Evolutionary conservation across 2,329 filamentous ascomycete species (phyloP).

Genomic region (Alternaria tenuissima): DNA sequence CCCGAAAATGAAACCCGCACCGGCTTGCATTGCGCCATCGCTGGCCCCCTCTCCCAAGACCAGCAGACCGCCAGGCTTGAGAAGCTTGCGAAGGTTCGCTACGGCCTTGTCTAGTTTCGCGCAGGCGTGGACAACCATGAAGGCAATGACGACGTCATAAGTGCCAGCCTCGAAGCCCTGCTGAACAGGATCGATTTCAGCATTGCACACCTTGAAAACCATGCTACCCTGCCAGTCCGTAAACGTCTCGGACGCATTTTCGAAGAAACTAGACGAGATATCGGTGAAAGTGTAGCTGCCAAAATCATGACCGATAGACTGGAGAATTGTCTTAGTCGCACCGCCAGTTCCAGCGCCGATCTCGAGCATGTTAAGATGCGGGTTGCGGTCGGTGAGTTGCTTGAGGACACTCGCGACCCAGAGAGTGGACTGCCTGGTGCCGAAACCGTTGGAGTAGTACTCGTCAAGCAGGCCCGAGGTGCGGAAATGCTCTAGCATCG

Average conservation of each 20-base stretch:
- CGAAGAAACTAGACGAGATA: conserved; percentile 7
- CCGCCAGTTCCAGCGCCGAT: conserved; percentile 1
- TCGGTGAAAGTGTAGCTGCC: conserved; percentile 30
- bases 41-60: conserved; percentile 38
- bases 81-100: conserved; percentile 20
- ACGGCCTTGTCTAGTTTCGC: conserved; percentile 16
- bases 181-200: conserved; percentile 6
- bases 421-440: neutral
- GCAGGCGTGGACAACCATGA: conserved; percentile 25
- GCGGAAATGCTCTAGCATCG: conserved; percentile 4
- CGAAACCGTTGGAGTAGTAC: conserved; percentile 4
- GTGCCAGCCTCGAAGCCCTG: conserved; percentile 21
- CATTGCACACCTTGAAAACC: conserved; percentile 17
- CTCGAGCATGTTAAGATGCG: conserved; percentile 1
- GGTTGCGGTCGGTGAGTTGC: neutral
- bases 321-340: conserved; percentile 14
- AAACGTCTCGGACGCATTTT: neutral
- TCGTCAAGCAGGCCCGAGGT: neutral
- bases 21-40: neutral
- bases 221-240: neutral
- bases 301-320: conserved; percentile 5
- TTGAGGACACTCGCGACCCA: neutral
- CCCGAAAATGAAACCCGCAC: conserved; percentile 41
- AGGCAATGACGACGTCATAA: conserved; percentile 31
- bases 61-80: conserved; percentile 55